Evolutionary conservation across 2,329 filamentous ascomycete species (phyloP), one percentile per base, ranked within the genome.

Genomic region (Fusarium goolgardi): DNA sequence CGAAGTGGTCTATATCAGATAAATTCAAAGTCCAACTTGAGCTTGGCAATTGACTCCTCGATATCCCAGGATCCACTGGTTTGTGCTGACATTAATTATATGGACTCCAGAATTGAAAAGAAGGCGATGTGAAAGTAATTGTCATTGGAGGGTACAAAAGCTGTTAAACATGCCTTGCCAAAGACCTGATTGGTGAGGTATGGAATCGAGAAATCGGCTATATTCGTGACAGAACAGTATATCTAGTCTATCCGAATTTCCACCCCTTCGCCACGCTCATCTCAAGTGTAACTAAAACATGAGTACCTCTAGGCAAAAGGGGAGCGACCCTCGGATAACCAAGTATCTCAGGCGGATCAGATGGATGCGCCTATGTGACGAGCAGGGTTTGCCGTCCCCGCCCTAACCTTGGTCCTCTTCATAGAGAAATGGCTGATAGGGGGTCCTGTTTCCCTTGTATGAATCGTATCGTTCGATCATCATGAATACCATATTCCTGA

Each of bases 401-500:
- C 59, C 40, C 44, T 35, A 12, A 23, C 31, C 20, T 27, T 39
- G 21, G 7, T 29, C 27, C 18, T 31, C 39, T 49, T 41, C 25
- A 20, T 52, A 58, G 49, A 49, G 45, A 39, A 54, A 43, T 46
- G 41, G 53, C 58, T 40, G 55, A 44, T 41, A 40, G 46, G 43
- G 43, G 43, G 25, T 51, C 47, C 58, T 11, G 23, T 50, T 39
- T 37, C 47, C 34, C 59, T 55, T 27, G 18, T 41, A 23, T 54
- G 55, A 55, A 32, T 49, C 51, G 35, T 69, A 51, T 54, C 55
- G 32, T 68, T 65, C 59, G 43, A 65, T 61, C 46, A 54, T 69
- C 37, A 69, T 65, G 65, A 47, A 69, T 56, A 54, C 45, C 56
- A 60, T 61, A 25, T 65, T 61, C 51, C 55, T 46, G 51, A 65